phyloP scores from a whole-genome alignment of 768 basidiomycete species.

The Trametes gibbosa region DNA sequence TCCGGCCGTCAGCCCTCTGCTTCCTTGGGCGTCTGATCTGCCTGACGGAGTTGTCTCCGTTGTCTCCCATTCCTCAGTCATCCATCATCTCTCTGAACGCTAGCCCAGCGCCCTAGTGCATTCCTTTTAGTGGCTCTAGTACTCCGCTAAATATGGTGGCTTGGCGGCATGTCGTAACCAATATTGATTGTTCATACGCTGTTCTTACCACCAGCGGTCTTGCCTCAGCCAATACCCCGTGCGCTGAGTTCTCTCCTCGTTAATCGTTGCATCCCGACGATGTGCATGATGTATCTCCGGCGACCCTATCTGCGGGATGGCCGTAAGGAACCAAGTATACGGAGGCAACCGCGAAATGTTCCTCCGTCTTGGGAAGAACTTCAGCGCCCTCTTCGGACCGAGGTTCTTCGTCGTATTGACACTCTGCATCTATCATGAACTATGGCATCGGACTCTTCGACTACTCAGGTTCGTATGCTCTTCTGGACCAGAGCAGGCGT shows the following conservation, averaged over 20 bases:
- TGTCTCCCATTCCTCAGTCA: not conserved
- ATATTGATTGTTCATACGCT: too few species aligned
- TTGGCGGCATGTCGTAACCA: too few species aligned
- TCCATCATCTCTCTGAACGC: not conserved
- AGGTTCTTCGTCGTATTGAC: slow-evolving; percentile 3
- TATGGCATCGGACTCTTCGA: not conserved
- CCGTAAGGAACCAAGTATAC: not conserved
- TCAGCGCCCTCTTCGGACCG: slow-evolving; percentile 10
- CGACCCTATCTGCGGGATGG: not conserved
- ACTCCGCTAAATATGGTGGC: not conserved
- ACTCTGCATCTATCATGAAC: not conserved
- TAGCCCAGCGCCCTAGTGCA: not conserved
- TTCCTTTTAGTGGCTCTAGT: too few species aligned
- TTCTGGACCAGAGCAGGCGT: not conserved
- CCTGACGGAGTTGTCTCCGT: not conserved
- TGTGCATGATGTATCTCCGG: slow-evolving; percentile 3
- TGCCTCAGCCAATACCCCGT: not conserved
- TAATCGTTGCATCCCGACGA: not conserved
- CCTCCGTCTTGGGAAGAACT: slow-evolving; percentile 6
- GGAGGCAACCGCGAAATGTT: not conserved
- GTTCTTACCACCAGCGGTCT: not conserved
- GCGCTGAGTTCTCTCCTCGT: not conserved
- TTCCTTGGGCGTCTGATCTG: not conserved
- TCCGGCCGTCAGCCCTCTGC: not conserved
- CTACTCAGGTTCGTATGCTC: not conserved